Base-by-base conservation (phyloP, 75 land plant species). In the Pinus albicaulis region DNA sequence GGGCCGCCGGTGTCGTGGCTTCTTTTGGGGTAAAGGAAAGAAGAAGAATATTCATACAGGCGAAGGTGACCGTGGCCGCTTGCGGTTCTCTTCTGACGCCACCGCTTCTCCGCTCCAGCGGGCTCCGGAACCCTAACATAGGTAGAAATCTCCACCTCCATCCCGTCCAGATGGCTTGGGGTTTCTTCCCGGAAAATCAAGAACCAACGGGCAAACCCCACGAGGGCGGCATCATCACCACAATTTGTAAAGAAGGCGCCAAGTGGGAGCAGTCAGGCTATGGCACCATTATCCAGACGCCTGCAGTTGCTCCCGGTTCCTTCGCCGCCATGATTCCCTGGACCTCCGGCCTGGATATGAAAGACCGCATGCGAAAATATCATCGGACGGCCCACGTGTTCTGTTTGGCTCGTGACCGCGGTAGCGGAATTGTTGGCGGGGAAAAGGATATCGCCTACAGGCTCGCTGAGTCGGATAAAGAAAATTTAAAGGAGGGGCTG, bases 211-310 rank as follows among this genome's bases (percentile, higher is more conserved):
- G 89, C 1, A 86, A 83, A 59, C 25, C 62, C 38, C 85, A 77
- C 64, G 93, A 97, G 66, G 99, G 99, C 23, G 95, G 92, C 0
- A 94, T 97, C 66, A 87, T 96, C 64, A 92, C 99, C 34, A 84
- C 99, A 12, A 19, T 84, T 7, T 88, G 82, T n/a, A 81, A 80
- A 52, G 84, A 89, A 14, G 83, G 78, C 62, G 88, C 76, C 14
- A 57, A 73, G 5, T 20, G 31, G 14, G 66, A 78, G 26, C 74
- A 62, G 12, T 25, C 81, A 12, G 64, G 76, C 1, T 76, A 65
- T 7, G 82, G 60, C 0, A 84, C 84, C 0, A 80, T 97, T 7
- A 77, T 95, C 24, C 91, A 93, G 79, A 68, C 87, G 11, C 76
- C 91, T 10, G 68, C 85, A 36, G 0, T 88, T 1, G 90, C 86